phyloP scores from a whole-genome alignment of 768 basidiomycete species.

The Trametes cinnabarina region DNA sequence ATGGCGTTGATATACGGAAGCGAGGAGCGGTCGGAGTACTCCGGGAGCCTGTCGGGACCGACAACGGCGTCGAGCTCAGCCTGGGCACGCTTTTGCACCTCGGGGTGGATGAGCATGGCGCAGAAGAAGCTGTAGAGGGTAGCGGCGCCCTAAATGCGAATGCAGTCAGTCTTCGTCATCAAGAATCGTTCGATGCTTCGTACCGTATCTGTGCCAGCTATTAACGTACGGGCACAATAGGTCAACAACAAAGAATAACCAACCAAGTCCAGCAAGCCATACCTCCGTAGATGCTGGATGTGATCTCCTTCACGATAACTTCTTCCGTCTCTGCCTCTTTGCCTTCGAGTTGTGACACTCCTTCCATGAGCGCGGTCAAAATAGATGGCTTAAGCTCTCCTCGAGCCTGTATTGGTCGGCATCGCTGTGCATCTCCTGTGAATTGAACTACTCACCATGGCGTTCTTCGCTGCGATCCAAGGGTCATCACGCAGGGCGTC shows the following conservation, averaged over 20 bases:
- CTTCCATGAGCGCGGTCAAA: neutral
- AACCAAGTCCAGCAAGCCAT: no score
- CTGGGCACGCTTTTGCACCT: constrained; percentile 11
- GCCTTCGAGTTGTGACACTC: neutral
- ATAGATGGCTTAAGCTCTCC: neutral
- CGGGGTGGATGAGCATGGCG: constrained; percentile 10
- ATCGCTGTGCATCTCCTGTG: neutral
- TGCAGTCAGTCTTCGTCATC: neutral
- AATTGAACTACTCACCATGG: constrained; percentile 41
- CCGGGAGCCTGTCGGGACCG: constrained; percentile 13
- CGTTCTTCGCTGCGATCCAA: constrained; percentile 51
- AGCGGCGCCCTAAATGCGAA: neutral
- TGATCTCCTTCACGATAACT: constrained; percentile 3
- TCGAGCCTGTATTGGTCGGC: neutral
- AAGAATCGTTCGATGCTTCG: neutral
- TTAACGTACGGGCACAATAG: neutral
- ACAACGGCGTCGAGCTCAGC: constrained; percentile 19
- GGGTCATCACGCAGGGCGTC: constrained; percentile 62
- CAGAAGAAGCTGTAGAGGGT: constrained; percentile 9
- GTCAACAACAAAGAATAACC: no score
- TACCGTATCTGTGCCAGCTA: constrained; percentile 2
- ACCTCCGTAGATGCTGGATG: constrained; percentile 9
- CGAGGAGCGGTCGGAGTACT: constrained; percentile 12
- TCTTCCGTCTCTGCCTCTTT: neutral
- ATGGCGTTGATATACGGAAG: constrained; percentile 17